These are phyloP conservation scores for Penicillium turbatum DNA, from an alignment of 495 filamentous ascomycete genomes.

Conservation along the genomic window DNA sequence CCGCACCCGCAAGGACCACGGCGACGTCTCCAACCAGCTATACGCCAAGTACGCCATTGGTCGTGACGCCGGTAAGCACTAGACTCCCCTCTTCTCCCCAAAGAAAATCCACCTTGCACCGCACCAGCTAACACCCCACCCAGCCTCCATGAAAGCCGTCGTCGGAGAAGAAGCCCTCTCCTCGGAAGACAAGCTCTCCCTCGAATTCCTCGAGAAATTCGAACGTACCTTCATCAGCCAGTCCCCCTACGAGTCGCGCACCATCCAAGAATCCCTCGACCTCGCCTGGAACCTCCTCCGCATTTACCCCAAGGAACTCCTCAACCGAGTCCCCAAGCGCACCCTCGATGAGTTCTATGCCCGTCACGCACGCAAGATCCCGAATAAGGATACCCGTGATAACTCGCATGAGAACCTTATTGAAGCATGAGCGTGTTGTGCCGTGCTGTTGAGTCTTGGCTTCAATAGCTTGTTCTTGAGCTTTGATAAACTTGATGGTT, in stretches of 20 bases:
- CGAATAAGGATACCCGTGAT: constrained; percentile 68
- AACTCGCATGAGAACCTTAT: constrained; percentile 65
- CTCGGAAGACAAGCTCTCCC: constrained; percentile 91
- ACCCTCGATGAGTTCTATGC: constrained; percentile 90
- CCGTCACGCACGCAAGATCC: constrained; percentile 53
- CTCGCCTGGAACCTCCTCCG: constrained; percentile 92
- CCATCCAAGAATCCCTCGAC: constrained; percentile 88
- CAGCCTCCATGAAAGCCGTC: constrained; percentile 97
- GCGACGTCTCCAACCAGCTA: constrained; percentile 97
- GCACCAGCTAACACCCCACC: background rate
- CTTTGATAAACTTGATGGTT: too few relatives aligned
- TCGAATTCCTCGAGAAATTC: constrained; percentile 98
- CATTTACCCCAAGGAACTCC: constrained; percentile 93
- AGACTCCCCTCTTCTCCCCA: background rate
- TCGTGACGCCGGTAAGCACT: constrained; percentile 68
- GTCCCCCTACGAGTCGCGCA: constrained; percentile 83
- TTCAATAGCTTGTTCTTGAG: too few relatives aligned
- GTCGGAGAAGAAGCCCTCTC: constrained; percentile 96
- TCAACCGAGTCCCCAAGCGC: constrained; percentile 96
- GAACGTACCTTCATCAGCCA: constrained; percentile 91
- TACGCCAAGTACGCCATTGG: constrained; percentile 99
- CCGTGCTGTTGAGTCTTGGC: background rate
- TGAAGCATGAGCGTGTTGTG: constrained; percentile 36
- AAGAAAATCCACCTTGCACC: too few relatives aligned
- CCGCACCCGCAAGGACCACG: constrained; percentile 92